Evolutionary conservation across 2,329 filamentous ascomycete species (phyloP), one percentile per base, ranked within the genome.

Genomic region (Penicillium sp.): DNA sequence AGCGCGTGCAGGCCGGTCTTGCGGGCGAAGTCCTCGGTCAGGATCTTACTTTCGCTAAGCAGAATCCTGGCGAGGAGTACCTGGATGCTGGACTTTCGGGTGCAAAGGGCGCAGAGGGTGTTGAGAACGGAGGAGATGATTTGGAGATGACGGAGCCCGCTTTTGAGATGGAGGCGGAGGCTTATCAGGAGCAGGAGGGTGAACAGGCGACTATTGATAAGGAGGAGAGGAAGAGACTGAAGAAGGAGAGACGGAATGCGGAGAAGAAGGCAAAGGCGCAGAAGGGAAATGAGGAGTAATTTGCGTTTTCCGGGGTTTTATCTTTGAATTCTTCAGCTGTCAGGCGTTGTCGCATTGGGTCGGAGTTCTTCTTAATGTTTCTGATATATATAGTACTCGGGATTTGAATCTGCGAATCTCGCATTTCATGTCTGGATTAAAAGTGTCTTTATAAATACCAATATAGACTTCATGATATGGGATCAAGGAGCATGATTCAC

Each of bases 211-310:
- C 65, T 48, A 60, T 77, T 49, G 80, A 83, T 60, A 82, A 81
- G 68, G 81, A 81, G 60, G 79, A 81, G 54, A 76, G 82, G 59
- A 85, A 82, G 71, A 76, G 75, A 62, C 78, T 75, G 57, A 86
- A 86, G 78, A 84, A 83, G 69, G 78, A 80, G 66, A 77, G 79
- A 65, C 74, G 76, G 55, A 73, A 77, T 64, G 78, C 78, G 49
- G 73, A 80, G 68, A 72, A 72, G 61, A 75, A 72, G 72, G 69
- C 71, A 29, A 74, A 71, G 63, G 67, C 71, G 14, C 69, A 68
- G 58, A 70, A 68, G 66, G 65, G 63, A 42, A 66, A 64, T 52
- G 62, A 64, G 55, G 64, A 68, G 56, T 62, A 45, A 64, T 47
- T 22, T 57, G 45, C 57, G 46, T 53, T 55, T 50, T 26, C 8